Base-by-base conservation (phyloP, 106 monocot species). In the Iris macrosiphon region DNA sequence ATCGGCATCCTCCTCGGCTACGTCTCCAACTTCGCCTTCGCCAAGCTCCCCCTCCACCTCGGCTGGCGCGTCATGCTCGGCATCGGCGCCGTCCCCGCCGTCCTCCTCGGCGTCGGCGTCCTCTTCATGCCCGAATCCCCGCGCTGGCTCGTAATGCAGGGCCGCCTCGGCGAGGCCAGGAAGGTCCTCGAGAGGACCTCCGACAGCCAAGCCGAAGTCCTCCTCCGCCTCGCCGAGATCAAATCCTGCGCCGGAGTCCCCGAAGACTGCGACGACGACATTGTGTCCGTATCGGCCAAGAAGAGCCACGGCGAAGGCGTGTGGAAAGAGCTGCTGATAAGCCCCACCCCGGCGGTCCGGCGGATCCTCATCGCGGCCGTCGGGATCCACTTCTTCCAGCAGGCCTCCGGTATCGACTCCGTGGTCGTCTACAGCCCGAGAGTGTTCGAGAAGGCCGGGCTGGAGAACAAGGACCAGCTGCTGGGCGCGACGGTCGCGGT, bases 361-460 rank as follows among this genome's bases (percentile, higher is more conserved):
- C 72, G 79, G 3, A 59, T 86, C 0, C 64, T 92, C 18, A 67
- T 86, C 61, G 65, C 76, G 10, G 78, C 56, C 14, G 7, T 92
- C 23, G 82, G 76, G 1, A 55, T 92, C 4, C 92, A 92, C 3
- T 92, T 92, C 79, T 82, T 86, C 72, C 86, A 92, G 51, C 82
- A 92, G 29, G 75, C 79, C 6, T 79, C 92, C 31, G 92, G 86
- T 29, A 82, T 92, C 60, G 92, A 92, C 32, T 82, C 85, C 18
- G 79, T 92, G n/a, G 92, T 92, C 2, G 66, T 92, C 17, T 92
- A 85, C 85, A 79, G 82, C 63, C 92, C 85, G 0, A 31, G 76
- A 7, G 52, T 86, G 7, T 86, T 92, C 67, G 34, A 67, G 28
- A 79, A 73, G 14, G 79, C 82, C 4, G 85, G 85, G 14, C 46